Conservation (phyloP, 164 flowering plant species). For the Magnolia sinica region DNA sequence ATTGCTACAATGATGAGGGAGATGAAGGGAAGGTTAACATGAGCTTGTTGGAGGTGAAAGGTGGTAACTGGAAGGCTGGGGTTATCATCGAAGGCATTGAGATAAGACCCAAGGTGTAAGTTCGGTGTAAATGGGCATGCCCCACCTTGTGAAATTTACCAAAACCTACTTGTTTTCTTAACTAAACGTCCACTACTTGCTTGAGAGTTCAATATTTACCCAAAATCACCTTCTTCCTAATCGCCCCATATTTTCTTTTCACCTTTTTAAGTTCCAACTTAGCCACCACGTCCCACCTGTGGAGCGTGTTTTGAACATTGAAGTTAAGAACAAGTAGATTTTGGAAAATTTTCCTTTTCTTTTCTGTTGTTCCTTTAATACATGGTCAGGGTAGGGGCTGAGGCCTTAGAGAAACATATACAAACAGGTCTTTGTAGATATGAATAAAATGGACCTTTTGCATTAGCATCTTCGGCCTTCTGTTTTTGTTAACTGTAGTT, state of each 20-base stretch:
- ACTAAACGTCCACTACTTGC: background rate
- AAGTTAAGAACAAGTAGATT: background rate
- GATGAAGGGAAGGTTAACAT: constrained; percentile 42
- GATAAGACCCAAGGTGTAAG: constrained; percentile 39
- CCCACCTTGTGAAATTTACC: background rate
- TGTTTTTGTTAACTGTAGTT: too few relatives aligned
- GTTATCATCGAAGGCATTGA: constrained; percentile 62
- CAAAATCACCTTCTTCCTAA: too few relatives aligned
- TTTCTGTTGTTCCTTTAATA: background rate
- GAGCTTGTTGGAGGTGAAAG: constrained; percentile 30
- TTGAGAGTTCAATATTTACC: too few relatives aligned
- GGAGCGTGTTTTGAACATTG: background rate
- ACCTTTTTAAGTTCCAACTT: too few relatives aligned
- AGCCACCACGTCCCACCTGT: too few relatives aligned
- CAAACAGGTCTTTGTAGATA: background rate
- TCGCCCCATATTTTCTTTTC: too few relatives aligned
- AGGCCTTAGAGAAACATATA: too few relatives aligned
- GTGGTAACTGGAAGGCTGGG: constrained; percentile 44
- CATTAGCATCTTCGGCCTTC: too few relatives aligned
- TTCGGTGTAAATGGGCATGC: background rate
- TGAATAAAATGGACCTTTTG: background rate
- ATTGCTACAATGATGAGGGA: constrained; percentile 27
- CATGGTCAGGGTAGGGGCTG: background rate
- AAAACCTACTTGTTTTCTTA: background rate
- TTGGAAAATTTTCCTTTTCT: background rate